A percentile compares a stretch with the other conserved stretches of the same genome.
Evolutionary conservation across 2,329 filamentous ascomycete species (phyloP).

Genomic region (Albifimbria verrucaria): DNA sequence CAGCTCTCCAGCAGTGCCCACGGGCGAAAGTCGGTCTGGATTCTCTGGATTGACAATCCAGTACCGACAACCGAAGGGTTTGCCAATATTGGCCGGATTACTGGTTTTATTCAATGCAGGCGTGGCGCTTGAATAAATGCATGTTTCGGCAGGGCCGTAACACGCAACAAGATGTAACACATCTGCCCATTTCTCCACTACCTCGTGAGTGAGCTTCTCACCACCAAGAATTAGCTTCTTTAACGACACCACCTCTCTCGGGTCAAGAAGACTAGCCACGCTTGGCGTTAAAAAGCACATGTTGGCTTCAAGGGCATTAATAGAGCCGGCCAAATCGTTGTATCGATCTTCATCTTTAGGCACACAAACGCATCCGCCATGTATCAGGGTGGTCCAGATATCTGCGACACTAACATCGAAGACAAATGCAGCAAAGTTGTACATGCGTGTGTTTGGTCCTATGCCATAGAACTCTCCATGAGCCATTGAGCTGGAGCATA

Average conservation of each 20-base stretch:
- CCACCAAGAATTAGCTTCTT: constrained; percentile 7
- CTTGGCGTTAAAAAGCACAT: constrained; percentile 10
- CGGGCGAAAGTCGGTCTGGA: constrained; percentile 18
- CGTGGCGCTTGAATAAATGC: constrained; percentile 2
- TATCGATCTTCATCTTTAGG: constrained; percentile 9
- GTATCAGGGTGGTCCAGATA: constrained; percentile 8
- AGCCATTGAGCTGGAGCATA: background rate
- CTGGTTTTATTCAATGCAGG: constrained; percentile 1
- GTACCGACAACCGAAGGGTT: background rate
- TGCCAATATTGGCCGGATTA: constrained; percentile 5
- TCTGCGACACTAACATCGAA: constrained; percentile 13
- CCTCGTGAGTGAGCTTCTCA: constrained; percentile 5
- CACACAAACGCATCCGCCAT: constrained; percentile 3
- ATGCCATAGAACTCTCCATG: constrained; percentile 1
- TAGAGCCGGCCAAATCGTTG: constrained; percentile 11
- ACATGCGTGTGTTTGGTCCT: background rate
- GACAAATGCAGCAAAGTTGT: constrained; percentile 10
- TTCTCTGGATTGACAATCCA: constrained; percentile 27
- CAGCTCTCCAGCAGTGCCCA: constrained; percentile 28
- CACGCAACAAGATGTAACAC: constrained; percentile 1
- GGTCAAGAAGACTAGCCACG: constrained; percentile 7
- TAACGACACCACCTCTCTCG: constrained; percentile 4
- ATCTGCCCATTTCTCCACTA: constrained; percentile 4
- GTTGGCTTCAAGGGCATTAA: constrained; percentile 9
- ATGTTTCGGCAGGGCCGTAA: constrained; percentile 7